Evolutionary conservation across 2,329 filamentous ascomycete species (phyloP), one percentile per base, ranked within the genome.

Genomic region (Sordariomycetes sp.): DNA sequence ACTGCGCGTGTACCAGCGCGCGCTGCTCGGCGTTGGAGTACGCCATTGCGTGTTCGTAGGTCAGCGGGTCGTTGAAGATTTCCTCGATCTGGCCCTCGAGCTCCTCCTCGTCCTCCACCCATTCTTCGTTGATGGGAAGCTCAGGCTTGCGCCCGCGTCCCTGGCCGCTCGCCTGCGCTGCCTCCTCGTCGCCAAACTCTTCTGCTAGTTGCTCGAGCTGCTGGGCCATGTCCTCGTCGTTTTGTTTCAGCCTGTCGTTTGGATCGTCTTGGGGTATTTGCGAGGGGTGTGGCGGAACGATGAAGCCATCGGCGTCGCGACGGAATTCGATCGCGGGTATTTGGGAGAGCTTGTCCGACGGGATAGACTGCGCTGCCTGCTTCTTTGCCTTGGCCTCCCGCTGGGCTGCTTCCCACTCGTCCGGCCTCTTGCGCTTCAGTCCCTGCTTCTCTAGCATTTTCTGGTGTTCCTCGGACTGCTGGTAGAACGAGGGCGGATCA

Each of bases 401-500:
- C 6, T 23, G 12, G 9, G 30, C 16, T n/a, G 4, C 18, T 18
- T 20, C 21, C 12, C 26, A 19, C 4, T 21, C 25, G 10, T 8
- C 31, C 3, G 25, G 25, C 6, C 33, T 35, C 32, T 54, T 45
- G 33, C 63, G 60, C 30, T 37, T 28, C 12, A 17, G 35, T 10
- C 21, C 25, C 49, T 45, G 54, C 41, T 59, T 66, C 39, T 58
- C 68, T 51, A 59, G 57, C 53, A 61, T 73, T 47, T 68, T 61
- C 47, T 72, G 62, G 51, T 73, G 72, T 48, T 79, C 69, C 37
- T 76, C 63, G 16, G 72, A 64, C 48, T 81, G 69, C 47, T 76
- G 71, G 51, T 83, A 86, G 44, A 92, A 83, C 0, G 86, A 81
- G 0, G 92, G 92, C 1, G 92, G 92, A 46, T 94, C 85, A 42